phyloP scores from a whole-genome alignment of 2,329 filamentous ascomycete species.

The Escovopsis weberi region DNA sequence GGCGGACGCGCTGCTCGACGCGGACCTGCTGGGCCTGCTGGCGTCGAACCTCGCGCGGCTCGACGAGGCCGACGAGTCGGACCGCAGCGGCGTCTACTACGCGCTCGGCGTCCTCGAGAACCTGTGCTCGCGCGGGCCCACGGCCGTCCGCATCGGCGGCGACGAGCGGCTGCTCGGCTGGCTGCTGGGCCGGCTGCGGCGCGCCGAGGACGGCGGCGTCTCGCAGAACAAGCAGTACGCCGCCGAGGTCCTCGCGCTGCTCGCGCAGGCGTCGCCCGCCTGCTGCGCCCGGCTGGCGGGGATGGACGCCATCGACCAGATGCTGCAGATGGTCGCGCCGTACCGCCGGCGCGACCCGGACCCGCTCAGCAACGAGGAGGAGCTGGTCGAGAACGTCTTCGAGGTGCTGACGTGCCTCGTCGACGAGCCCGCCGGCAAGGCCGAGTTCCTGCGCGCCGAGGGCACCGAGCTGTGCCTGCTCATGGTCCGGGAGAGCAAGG shows the following conservation, averaged over 20 bases:
- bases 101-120: slow-evolving; percentile 75
- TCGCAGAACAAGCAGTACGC: slow-evolving; percentile 92
- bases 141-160: slow-evolving; percentile 57
- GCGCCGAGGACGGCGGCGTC: slow-evolving; percentile 46
- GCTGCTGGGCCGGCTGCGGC: slow-evolving; percentile 61
- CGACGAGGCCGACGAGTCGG: slow-evolving; percentile 56
- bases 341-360: slow-evolving; percentile 80
- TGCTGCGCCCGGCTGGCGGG: slow-evolving; percentile 50
- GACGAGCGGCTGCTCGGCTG: slow-evolving; percentile 57
- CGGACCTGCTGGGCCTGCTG: slow-evolving; percentile 60
- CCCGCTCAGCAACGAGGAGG: slow-evolving; percentile 78
- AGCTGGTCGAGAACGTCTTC: slow-evolving; percentile 90
- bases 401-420: slow-evolving; percentile 70
- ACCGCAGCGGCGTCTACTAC: slow-evolving; percentile 77
- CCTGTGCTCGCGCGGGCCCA: slow-evolving; percentile 54
- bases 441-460: slow-evolving; percentile 75
- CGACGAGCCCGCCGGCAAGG: slow-evolving; percentile 61
- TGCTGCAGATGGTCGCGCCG: slow-evolving; percentile 69
- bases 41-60: slow-evolving; percentile 67
- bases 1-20: slow-evolving; percentile 50
- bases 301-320: slow-evolving; percentile 58
- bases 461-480: slow-evolving; percentile 83
- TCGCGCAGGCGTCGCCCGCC: slow-evolving; percentile 58
- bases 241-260: slow-evolving; percentile 78
- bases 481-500: slow-evolving; percentile 80